Evolutionary conservation across 1,139 yeast species (phyloP).

Genomic region (Protomyces inundatus): DNA sequence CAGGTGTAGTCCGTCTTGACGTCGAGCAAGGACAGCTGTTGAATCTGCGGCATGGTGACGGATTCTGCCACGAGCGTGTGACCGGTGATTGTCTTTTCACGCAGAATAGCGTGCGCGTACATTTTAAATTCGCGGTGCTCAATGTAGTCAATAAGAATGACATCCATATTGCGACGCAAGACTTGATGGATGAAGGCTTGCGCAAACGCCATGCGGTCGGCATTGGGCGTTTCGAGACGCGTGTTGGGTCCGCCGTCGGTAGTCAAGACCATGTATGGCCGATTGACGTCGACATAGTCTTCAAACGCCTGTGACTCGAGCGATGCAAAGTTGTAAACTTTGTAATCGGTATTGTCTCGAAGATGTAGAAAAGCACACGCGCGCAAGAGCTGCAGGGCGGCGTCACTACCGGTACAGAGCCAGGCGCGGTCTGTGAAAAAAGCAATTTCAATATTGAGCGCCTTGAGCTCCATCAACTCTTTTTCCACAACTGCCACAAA

Average conservation of each 20-base stretch:
- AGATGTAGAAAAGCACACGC: constrained; percentile 10
- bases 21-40: neutral
- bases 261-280: constrained; percentile 26
- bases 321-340: constrained; percentile 7
- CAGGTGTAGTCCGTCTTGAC: neutral
- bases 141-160: constrained; percentile 12
- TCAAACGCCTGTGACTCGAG: constrained; percentile 17
- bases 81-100: neutral
- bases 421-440: constrained; percentile 20
- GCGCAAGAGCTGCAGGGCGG: constrained; percentile 1
- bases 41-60: neutral
- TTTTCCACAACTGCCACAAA: constrained; percentile 22
- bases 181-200: neutral
- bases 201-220: neutral
- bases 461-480: constrained; percentile 10
- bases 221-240: neutral
- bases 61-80: neutral
- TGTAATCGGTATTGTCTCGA: constrained; percentile 2
- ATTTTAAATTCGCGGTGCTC: constrained; percentile 18
- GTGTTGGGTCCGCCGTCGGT: constrained; percentile 14
- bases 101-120: constrained; percentile 11
- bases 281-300: constrained; percentile 21
- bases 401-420: constrained; percentile 4
- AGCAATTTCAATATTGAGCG: constrained; percentile 22
- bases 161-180: constrained; percentile 14